Conservation (phyloP, 2,329 filamentous ascomycete species). For the Stenocarpella maydis region DNA sequence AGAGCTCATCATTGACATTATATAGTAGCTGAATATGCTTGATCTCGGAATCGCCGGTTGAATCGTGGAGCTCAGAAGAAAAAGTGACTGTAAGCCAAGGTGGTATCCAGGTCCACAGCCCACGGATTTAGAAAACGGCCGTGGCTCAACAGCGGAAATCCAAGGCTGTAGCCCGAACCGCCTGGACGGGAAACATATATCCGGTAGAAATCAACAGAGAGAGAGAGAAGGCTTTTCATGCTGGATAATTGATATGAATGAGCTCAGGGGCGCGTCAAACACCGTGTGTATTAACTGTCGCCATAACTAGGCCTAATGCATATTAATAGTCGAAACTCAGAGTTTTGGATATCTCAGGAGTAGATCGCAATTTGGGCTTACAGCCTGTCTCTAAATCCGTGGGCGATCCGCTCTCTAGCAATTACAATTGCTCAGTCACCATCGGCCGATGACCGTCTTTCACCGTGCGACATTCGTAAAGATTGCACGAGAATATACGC, state of each 20-base stretch:
- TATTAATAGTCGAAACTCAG: not conserved
- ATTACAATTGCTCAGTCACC: not conserved
- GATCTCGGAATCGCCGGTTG: not conserved
- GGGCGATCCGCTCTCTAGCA: not conserved
- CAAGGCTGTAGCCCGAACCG: not conserved
- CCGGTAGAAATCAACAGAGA: not conserved
- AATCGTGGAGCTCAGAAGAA: constrained; percentile 10
- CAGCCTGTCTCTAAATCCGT: constrained; percentile 9
- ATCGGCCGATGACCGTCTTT: not conserved
- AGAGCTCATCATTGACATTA: not conserved
- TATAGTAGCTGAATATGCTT: not conserved
- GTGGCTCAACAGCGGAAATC: not conserved
- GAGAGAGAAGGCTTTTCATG: not conserved
- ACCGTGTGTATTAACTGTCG: not conserved
- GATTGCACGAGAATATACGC: not conserved
- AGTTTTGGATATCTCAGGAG: not conserved
- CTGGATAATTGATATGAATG: not conserved
- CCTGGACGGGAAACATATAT: not conserved
- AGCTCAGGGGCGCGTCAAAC: not conserved
- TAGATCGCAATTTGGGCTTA: not conserved
- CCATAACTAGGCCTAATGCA: not conserved
- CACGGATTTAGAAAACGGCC: constrained; percentile 8
- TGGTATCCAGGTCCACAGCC: constrained; percentile 1
- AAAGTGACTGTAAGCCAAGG: not conserved
- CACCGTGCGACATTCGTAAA: not conserved